Evolutionary conservation across 768 basidiomycete genomes (phyloP), one percentile per base, ranked within the genome.

Genomic region (Lentinula edodes): DNA sequence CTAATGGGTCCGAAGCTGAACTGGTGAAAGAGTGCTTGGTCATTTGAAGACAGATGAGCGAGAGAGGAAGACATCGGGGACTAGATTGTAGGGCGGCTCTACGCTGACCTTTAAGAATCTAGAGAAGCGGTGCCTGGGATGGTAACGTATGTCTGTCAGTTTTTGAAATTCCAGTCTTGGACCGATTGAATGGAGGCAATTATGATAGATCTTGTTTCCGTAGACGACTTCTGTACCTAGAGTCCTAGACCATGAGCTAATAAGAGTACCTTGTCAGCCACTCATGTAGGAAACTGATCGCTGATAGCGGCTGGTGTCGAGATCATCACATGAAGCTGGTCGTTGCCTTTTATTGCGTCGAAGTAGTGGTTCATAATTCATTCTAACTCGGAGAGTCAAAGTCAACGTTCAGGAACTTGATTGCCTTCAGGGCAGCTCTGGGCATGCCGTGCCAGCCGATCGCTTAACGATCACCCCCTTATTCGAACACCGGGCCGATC

Each of bases 1-100:
- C 62, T 16, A 12, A 12, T 20, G 5, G 43, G 50, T 13, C 62
- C 62, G 42, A 62, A 50, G 46, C 62, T 48, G 32, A 57, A 62
- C 32, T 51, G 56, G 56, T n/a, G 20, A 48, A 62, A 62, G 32
- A 62, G 62, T 6, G 62, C 46, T 52, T 52, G 55, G 57, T 62
- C 62, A 16, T 38, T 15, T 12, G 32, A 35, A 15, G 62, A 62
- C 55, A 62, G 51, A 52, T 58, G 62, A 8, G 62, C 20, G 39
- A 62, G 57, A 1, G 62, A 57, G 55, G 20, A 58, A 52, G 48
- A 39, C 59, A 60, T 60, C 45, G 32, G 36, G 18, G 12, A 15
- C 34, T 32, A 54, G 53, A 6, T 35, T 18, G 53, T 10, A 39
- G 8, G n/a, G 53, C 38, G 34, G 53, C 36, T 38, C 53, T 54